These are phyloP conservation scores for Ceratopteris richardii DNA, from an alignment of 75 land plant genomes.

Conservation along the genomic window DNA sequence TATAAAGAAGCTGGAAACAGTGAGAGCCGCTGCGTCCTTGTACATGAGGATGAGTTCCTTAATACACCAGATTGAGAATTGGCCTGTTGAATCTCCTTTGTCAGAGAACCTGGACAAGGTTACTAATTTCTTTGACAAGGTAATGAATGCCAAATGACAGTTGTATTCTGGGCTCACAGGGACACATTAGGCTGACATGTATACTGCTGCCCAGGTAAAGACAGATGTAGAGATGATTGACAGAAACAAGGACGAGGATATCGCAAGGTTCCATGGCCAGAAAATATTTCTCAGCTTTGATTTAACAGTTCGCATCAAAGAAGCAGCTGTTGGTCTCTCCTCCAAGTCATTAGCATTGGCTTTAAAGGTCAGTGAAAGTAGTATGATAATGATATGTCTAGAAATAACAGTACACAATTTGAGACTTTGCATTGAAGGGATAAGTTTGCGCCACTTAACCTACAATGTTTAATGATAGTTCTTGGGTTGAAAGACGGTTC, in stretches of 20 bases:
- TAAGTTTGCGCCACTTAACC: no score
- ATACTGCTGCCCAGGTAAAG: constrained; percentile 45
- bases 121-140: constrained; percentile 54
- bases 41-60: constrained; percentile 32
- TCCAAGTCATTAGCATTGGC: constrained; percentile 52
- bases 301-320: constrained; percentile 41
- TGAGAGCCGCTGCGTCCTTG: constrained; percentile 50
- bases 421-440: no score
- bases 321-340: constrained; percentile 57
- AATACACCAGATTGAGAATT: constrained; percentile 20
- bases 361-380: constrained; percentile 35
- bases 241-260: constrained; percentile 60
- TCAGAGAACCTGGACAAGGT: constrained; percentile 36
- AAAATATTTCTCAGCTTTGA: constrained; percentile 47
- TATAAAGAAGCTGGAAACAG: constrained; percentile 44
- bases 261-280: constrained; percentile 35
- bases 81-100: constrained; percentile 41
- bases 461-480: no score
- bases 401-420: no score
- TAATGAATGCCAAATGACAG: constrained; percentile 3
- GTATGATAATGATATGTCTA: no score
- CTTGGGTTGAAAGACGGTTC: no score
- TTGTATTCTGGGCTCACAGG: no score
- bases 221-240: constrained; percentile 46
- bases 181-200: no score